Conservation (phyloP, 2,329 filamentous ascomycete species). For the Neofusicoccum sp. region DNA sequence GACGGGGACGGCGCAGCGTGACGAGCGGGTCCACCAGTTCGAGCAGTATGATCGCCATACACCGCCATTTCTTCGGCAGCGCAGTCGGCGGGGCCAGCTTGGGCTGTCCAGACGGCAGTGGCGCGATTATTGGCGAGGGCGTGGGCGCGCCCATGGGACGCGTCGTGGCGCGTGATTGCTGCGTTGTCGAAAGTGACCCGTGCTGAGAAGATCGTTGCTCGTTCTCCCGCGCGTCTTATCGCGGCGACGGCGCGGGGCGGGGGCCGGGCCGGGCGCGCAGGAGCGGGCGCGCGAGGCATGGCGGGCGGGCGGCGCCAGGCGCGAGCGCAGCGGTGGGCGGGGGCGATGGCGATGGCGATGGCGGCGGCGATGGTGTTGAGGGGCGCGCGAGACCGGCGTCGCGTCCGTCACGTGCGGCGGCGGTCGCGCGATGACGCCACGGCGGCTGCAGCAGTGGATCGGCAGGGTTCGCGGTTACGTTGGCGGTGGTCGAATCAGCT, state of each 20-base stretch:
- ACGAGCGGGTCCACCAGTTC: slow-evolving; percentile 13
- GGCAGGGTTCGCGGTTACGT: neutral
- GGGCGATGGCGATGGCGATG: neutral
- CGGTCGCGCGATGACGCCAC: neutral
- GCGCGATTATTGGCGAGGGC: neutral
- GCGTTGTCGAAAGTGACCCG: slow-evolving; percentile 13
- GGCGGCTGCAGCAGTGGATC: slow-evolving; percentile 9
- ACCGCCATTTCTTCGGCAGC: slow-evolving; percentile 11
- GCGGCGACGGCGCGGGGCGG: neutral
- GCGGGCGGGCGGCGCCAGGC: neutral
- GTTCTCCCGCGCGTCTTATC: neutral
- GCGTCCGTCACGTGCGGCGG: neutral
- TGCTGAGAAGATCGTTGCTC: slow-evolving; percentile 7
- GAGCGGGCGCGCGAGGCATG: neutral
- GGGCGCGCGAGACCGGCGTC: neutral
- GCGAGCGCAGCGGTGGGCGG: no score
- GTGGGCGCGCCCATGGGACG: slow-evolving; percentile 1
- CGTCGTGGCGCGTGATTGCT: slow-evolving; percentile 15
- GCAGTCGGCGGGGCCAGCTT: slow-evolving; percentile 6
- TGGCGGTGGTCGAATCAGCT: neutral
- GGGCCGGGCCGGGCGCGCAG: neutral
- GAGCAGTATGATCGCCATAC: slow-evolving; percentile 18
- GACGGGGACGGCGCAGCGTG: slow-evolving; percentile 9
- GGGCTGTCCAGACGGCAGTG: neutral
- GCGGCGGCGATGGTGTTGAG: neutral